A percentile compares a stretch with the other conserved stretches of the same genome.
These are phyloP conservation scores for Botrytis sinoallii DNA, from an alignment of 2,329 filamentous ascomycete genomes.

Conservation along the genomic window DNA sequence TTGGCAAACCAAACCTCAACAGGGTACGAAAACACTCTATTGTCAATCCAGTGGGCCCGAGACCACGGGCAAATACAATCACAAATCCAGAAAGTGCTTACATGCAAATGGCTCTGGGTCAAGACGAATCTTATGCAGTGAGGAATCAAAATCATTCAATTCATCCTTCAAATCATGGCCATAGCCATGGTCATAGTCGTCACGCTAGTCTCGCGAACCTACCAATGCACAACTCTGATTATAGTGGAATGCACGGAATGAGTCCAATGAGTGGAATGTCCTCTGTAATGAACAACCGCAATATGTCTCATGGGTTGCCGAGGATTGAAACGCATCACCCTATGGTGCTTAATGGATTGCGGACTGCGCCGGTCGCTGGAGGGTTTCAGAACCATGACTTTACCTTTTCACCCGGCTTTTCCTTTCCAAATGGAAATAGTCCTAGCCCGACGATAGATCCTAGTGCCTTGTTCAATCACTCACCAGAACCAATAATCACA, in stretches of 20 bases:
- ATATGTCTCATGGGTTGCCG: slow-evolving; percentile 64
- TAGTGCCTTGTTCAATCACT: slow-evolving; percentile 75
- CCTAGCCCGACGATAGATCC: slow-evolving; percentile 69
- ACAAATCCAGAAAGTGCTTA: slow-evolving; percentile 81
- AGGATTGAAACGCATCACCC: slow-evolving; percentile 72
- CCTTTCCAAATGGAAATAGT: slow-evolving; percentile 39
- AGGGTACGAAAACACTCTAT: slow-evolving; percentile 92
- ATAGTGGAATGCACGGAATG: slow-evolving; percentile 42
- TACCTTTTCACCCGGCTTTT: slow-evolving; percentile 61
- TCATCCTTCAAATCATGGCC: slow-evolving; percentile 3
- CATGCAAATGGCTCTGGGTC: slow-evolving; percentile 57
- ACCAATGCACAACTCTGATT: slow-evolving; percentile 60
- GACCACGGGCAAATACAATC: slow-evolving; percentile 92
- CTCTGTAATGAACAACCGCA: slow-evolving; percentile 62
- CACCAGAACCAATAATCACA: slow-evolving; percentile 55
- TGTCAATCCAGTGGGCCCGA: slow-evolving; percentile 67
- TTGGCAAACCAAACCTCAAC: slow-evolving; percentile 62
- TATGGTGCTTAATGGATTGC: slow-evolving; percentile 66
- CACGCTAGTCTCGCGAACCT: slow-evolving; percentile 73
- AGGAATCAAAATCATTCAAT: slow-evolving; percentile 33
- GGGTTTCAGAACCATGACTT: slow-evolving; percentile 65
- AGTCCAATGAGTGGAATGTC: slow-evolving; percentile 57
- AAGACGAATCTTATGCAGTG: slow-evolving; percentile 44
- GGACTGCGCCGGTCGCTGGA: slow-evolving; percentile 73
- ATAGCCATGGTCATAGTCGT: slow-evolving; percentile 45